A percentile compares a stretch with the other conserved stretches of the same genome.
phyloP scores from a whole-genome alignment of 805 yeast species.

The Ogataea sp. region DNA sequence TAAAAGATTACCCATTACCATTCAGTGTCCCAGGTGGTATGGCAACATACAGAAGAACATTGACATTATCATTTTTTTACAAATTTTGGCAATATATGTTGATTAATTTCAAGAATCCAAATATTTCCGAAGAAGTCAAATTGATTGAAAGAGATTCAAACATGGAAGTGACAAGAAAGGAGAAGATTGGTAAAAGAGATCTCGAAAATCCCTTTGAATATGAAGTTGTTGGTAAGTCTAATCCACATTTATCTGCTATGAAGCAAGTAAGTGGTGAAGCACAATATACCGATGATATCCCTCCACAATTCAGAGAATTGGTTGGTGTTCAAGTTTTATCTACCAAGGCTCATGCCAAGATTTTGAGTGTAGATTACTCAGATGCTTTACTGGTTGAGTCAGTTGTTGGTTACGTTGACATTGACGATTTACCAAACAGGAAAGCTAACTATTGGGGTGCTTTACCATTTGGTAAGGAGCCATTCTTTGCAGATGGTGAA shows the following conservation, averaged over 20 bases:
- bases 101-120: slow-evolving; percentile 2
- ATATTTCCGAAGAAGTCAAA: background rate
- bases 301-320: slow-evolving; percentile 32
- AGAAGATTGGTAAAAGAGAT: slow-evolving; percentile 31
- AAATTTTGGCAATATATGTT: slow-evolving; percentile 31
- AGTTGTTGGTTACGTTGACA: slow-evolving; percentile 35
- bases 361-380: slow-evolving; percentile 30
- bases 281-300: slow-evolving; percentile 34
- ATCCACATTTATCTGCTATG: slow-evolving; percentile 36
- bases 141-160: slow-evolving; percentile 24
- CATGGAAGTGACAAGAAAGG: slow-evolving; percentile 28
- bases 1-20: slow-evolving; percentile 29
- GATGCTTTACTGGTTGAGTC: slow-evolving; percentile 28
- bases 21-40: slow-evolving; percentile 42
- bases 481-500: slow-evolving; percentile 34
- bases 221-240: slow-evolving; percentile 30
- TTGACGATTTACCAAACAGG: slow-evolving; percentile 28
- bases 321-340: slow-evolving; percentile 37
- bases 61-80: slow-evolving; percentile 37
- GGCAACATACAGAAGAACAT: slow-evolving; percentile 37
- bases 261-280: slow-evolving; percentile 44
- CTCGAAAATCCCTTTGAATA: slow-evolving; percentile 29
- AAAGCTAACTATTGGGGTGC: slow-evolving; percentile 37
- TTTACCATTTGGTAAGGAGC: slow-evolving; percentile 31
- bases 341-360: slow-evolving; percentile 33